A percentile compares a stretch with the other conserved stretches of the same genome.
phyloP scores from a whole-genome alignment of 176 grass and related monocot species.

The Puya raimondii region DNA sequence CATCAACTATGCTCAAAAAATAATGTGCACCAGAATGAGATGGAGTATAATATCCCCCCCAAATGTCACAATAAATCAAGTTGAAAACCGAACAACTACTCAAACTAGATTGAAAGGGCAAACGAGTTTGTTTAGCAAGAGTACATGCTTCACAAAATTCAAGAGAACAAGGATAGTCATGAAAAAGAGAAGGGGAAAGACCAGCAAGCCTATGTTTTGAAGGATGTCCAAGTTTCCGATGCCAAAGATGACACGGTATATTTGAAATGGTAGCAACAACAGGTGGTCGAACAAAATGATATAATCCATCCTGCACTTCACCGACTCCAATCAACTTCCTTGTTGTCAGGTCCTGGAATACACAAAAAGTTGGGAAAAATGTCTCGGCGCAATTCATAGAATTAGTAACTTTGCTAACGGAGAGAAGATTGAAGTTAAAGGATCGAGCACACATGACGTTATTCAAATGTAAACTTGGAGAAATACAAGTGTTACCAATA shows the following conservation, averaged over 20 bases:
- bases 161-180: neutral
- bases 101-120: neutral
- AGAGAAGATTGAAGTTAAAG: constrained; percentile 10
- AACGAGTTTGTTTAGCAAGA: neutral
- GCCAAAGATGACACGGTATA: neutral
- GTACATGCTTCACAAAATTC: neutral
- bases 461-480: neutral
- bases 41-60: neutral
- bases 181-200: neutral
- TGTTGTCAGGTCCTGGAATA: neutral
- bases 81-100: neutral
- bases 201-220: neutral
- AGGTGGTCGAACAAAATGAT: too few relatives aligned
- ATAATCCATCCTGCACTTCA: too few relatives aligned
- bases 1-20: constrained; percentile 15
- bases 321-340: too few relatives aligned
- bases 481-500: neutral
- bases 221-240: constrained; percentile 1
- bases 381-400: neutral
- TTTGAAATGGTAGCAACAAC: too few relatives aligned
- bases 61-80: constrained; percentile 13
- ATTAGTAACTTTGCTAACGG: constrained; percentile 2
- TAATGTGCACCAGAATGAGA: neutral
- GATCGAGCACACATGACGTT: constrained; percentile 4
- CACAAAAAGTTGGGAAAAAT: neutral